Base-by-base conservation (phyloP, 805 yeast species). In the Yamadazyma phyllophila region DNA sequence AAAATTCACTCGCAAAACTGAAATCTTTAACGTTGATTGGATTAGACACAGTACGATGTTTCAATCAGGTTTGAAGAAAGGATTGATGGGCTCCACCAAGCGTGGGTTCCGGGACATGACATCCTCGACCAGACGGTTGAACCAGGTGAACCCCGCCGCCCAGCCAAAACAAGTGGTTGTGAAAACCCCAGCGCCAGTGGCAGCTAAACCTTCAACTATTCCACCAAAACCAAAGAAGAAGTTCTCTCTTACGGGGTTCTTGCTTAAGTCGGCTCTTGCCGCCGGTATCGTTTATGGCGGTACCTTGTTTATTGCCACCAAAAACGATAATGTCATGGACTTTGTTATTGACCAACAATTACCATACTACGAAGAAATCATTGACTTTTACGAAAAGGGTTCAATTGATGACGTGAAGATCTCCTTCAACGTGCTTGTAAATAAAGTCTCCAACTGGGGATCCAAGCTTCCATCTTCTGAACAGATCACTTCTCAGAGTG, bases 251-350 rank as follows among this genome's bases (percentile, higher is more conserved):
- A 45, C 60, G 26, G 59, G 64, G 3, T 60, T 67, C 36, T 47
- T 71, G 38, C 53, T 69, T 52, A 63, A 60, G 41, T 54, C 68
- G 11, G 50, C 62, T 10, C 45, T 65, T 8, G 43, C 59, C 20
- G 60, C 63, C 7, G 48, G 68, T 7, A 57, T 63, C 13, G 57
- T 54, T 6, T 71, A 71, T 46, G 77, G 75, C 2, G 67, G 69
- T 16, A 62, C 73, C 11, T 57, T 71, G 49, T 71, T 53, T 45
- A 66, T 52, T 33, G 75, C 76, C 41, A 69, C 76, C 46, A 71
- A 69, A 53, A 70, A 63, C 52, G 76, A 71, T 41, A 61, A 58
- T 43, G 74, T 71, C 12, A 62, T 70, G 71, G 75, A 71, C 54
- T 69, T 69, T 49, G 73, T 71, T 33, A 66, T 69, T 45, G 76